Evolutionary conservation across 2,329 filamentous ascomycete species (phyloP), one percentile per base, ranked within the genome.

Genomic region (Thielaviopsis ethacetica): DNA sequence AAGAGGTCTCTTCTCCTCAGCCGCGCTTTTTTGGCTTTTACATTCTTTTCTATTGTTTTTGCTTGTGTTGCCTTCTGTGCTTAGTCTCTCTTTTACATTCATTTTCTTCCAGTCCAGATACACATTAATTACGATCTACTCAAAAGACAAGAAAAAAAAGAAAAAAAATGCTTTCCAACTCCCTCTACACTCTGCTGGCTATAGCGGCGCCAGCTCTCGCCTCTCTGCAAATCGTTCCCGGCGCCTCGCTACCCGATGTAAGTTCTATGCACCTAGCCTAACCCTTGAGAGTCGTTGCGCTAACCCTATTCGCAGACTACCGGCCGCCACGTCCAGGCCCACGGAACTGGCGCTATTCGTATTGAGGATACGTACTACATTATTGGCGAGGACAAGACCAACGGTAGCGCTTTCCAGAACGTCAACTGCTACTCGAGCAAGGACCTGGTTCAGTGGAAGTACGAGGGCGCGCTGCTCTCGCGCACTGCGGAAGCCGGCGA

Each of bases 381-480:
- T 70, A 78, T 86, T 38, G 84, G 84, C 17, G 84, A 87, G 67
- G 83, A 86, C 69, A 86, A 86, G 67, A 78, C 79, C 1, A 70
- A 77, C n/a, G 81, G 82, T 24, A 75, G 72, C 0, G 69, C 72
- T 0, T 86, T 86, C 67, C 76, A 80, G 61, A 81, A 81, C 56
- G 72, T 86, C 63, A 85, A 85, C 67, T 86, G 83, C 69, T 86
- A 86, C 67, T 80, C 78, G 0, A 83, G 79, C 15, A 73, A 72
- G 13, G 70, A 86, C 67, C 73, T 86, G 0, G 76, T 84, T 0
- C 75, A 83, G 63, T 86, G 84, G 84, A 78, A 71, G 0, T 82
- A 79, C 60, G 78, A 77, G 38, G 78, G 79, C 13, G 76, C 80
- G 0, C 71, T 86, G 0, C 71, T 87, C 1, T 78, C 78, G 0